These are phyloP conservation scores for Nectriaceae sp. DNA, from an alignment of 2,329 filamentous ascomycete genomes.

Conservation along the genomic window DNA sequence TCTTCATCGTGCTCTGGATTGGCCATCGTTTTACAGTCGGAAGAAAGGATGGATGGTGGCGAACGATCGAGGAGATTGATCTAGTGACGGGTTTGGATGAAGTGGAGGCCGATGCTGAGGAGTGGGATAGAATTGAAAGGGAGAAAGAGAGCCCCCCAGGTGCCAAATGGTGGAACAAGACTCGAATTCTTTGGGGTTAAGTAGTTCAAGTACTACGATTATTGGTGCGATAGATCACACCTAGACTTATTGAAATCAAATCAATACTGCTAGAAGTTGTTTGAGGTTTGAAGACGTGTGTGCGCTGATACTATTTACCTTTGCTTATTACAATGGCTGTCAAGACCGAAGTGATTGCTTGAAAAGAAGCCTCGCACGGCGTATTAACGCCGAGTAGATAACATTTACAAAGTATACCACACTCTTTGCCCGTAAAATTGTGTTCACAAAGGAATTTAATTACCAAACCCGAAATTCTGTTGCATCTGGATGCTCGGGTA, in stretches of 20 bases:
- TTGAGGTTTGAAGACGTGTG: too few species aligned
- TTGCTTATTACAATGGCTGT: too few species aligned
- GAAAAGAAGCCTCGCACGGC: too few species aligned
- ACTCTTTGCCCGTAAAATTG: too few species aligned
- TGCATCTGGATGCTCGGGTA: too few species aligned
- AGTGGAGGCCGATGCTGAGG: constrained; percentile 27
- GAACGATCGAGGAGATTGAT: constrained; percentile 51
- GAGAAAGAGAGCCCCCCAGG: not conserved
- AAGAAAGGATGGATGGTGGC: constrained; percentile 51
- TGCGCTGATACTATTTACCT: too few species aligned
- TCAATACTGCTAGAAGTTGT: not conserved
- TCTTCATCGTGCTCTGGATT: constrained; percentile 55
- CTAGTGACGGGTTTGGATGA: constrained; percentile 54
- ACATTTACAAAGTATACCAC: too few species aligned
- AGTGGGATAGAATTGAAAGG: not conserved
- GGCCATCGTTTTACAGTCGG: constrained; percentile 29
- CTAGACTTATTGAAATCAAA: not conserved
- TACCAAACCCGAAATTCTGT: too few species aligned
- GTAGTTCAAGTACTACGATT: too few species aligned
- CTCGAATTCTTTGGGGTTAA: not conserved
- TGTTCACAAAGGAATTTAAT: too few species aligned
- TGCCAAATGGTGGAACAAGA: not conserved
- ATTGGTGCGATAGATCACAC: not conserved
- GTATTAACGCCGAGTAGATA: too few species aligned
- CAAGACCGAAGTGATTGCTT: too few species aligned